Evolutionary conservation across 2,329 filamentous ascomycete genomes (phyloP), one percentile per base, ranked within the genome.

Genomic region (Fusarium mexicanum): DNA sequence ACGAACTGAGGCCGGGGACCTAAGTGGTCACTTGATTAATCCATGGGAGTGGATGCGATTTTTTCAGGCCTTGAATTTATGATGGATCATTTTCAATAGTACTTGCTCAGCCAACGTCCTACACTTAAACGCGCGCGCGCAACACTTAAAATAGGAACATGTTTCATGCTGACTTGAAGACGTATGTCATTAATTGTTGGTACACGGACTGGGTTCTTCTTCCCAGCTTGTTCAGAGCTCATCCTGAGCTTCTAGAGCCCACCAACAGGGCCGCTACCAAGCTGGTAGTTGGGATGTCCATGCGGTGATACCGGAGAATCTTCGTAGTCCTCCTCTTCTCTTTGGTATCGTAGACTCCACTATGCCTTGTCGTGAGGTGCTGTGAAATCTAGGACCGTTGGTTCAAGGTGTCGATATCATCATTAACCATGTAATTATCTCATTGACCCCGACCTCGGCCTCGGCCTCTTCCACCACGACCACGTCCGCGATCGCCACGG

Each of bases 401-500:
- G 31, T 35, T 57, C 41, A 47, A 37, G 46, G 50, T 41, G 44
- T 60, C 61, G 53, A 38, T 71, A 55, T 73, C 40, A 63, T 67
- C 40, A 38, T 51, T 31, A 67, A 29, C 31, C 35, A 61, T 59
- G 47, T 46, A 43, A 53, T 33, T 22, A 38, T 59, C 67, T 78
- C 74, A 80, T 76, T 81, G 78, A 24, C 81, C 82, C 40, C 82
- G 77, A 18, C 82, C 82, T 44, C 82, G 75, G 24, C 81, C 81
- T 29, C 81, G 77, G 40, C 84, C 84, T 37, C 82, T 78, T 29
- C 82, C 82, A 60, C 83, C 82, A 59, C 82, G 80, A 14, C 83
- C 84, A 61, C 84, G 79, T 33, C 82, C 83, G 40, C 83, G 76
- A 31, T 87, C 84, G 31, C 86, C 85, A 29, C 89, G 84, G 55